phyloP scores from a whole-genome alignment of 1,139 yeast species.

The Pneumocystis canis region DNA sequence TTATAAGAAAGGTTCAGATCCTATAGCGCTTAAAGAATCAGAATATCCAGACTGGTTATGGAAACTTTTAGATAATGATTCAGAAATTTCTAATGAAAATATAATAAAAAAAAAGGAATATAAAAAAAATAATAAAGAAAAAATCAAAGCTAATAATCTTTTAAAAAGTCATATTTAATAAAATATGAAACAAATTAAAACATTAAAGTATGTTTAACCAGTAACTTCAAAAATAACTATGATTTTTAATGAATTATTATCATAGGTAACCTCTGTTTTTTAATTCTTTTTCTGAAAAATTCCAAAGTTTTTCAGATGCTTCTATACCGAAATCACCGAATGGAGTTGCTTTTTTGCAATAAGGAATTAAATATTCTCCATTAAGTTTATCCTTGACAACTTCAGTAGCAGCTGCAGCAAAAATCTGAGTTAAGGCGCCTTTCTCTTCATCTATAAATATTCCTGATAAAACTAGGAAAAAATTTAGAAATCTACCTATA shows the following conservation, averaged over 20 bases:
- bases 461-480: neutral
- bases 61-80: constrained; percentile 32
- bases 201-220: neutral
- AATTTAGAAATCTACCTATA: neutral
- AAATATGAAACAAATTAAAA: neutral
- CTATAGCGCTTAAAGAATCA: constrained; percentile 73
- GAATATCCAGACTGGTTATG: constrained; percentile 95
- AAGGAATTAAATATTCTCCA: constrained; percentile 5
- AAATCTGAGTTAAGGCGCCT: constrained; percentile 10
- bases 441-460: neutral
- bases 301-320: neutral
- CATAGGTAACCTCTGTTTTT: neutral
- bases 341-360: neutral
- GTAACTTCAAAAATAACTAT: neutral
- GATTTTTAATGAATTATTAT: neutral
- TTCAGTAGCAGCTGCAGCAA: constrained; percentile 5
- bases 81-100: neutral
- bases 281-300: neutral
- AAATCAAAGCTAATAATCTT: neutral
- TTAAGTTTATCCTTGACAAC: constrained; percentile 2
- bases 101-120: neutral
- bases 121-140: neutral
- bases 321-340: neutral
- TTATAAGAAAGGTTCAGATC: constrained; percentile 66
- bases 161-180: neutral